Evolutionary conservation across 345 rosid genomes (phyloP).

Genomic region (Rhodamnia argentea): DNA sequence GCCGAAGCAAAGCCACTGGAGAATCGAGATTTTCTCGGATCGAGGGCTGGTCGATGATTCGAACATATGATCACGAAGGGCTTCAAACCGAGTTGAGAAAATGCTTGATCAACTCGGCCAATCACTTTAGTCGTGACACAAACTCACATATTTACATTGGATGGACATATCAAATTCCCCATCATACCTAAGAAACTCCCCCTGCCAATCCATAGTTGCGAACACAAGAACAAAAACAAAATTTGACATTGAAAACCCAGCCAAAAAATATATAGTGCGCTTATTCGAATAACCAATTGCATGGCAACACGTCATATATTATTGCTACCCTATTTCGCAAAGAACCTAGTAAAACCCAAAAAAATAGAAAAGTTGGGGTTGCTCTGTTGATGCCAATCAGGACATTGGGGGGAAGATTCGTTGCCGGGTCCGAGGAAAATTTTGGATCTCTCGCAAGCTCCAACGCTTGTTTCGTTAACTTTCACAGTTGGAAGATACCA

Average conservation of each 20-base stretch:
- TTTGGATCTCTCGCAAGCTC: not conserved
- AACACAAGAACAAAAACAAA: not conserved
- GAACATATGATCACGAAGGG: not conserved
- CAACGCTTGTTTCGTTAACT: not conserved
- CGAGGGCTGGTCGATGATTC: too few relatives aligned
- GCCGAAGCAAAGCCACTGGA: too few relatives aligned
- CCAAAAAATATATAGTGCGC: not conserved
- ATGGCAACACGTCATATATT: not conserved
- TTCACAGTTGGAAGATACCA: not conserved
- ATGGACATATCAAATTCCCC: not conserved
- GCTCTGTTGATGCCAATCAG: not conserved
- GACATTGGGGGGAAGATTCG: not conserved
- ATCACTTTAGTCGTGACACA: not conserved
- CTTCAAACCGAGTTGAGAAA: not conserved
- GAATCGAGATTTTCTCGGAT: too few relatives aligned
- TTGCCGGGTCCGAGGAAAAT: not conserved
- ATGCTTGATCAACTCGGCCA: not conserved
- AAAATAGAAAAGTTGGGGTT: not conserved
- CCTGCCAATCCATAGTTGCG: not conserved
- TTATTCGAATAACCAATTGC: not conserved
- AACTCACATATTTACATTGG: not conserved
- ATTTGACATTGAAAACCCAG: not conserved
- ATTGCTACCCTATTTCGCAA: not conserved
- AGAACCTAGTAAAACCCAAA: not conserved
- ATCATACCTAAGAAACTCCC: not conserved